Evolutionary conservation across 768 basidiomycete species (phyloP).

Genomic region (Suillus paluster): DNA sequence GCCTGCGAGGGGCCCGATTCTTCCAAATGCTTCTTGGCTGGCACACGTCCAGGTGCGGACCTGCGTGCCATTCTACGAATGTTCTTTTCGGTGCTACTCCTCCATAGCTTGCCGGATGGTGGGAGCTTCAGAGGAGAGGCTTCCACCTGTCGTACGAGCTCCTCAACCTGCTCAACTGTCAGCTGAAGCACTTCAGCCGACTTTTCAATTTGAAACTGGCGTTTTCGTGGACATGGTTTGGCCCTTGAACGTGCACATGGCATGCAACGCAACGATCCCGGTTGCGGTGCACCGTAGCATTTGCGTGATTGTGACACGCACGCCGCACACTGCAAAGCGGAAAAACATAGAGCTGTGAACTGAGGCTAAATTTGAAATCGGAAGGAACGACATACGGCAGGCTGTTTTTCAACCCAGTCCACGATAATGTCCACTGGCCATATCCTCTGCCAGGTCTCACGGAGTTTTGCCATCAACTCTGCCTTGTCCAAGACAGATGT

Average conservation of each 20-base stretch:
- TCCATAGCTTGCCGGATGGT: not conserved
- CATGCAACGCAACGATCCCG: slow-evolving; percentile 8
- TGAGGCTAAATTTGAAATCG: not conserved
- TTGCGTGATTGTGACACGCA: slow-evolving; percentile 8
- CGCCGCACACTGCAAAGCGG: slow-evolving; percentile 4
- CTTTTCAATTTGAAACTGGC: slow-evolving; percentile 11
- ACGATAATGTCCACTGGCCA: slow-evolving; percentile 7
- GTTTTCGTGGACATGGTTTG: slow-evolving; percentile 8
- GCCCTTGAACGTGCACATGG: slow-evolving; percentile 11
- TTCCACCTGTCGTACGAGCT: slow-evolving; percentile 3
- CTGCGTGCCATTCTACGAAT: not conserved
- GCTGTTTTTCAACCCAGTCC: slow-evolving; percentile 9
- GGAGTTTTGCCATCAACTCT: slow-evolving; percentile 8
- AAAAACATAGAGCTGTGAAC: not conserved
- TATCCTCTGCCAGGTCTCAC: slow-evolving; percentile 7
- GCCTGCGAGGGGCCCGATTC: not conserved
- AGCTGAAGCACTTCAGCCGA: slow-evolving; percentile 7
- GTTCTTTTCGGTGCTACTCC: slow-evolving; percentile 1
- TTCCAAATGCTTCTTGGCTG: not conserved
- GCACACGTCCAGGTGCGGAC: not conserved
- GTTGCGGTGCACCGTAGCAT: slow-evolving; percentile 7
- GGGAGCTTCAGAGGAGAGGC: not conserved
- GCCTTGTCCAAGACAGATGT: not conserved
- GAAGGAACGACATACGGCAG: slow-evolving; percentile 1
- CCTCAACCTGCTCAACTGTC: not conserved